A percentile compares a stretch with the other conserved stretches of the same genome.
Evolutionary conservation across 164 flowering plant genomes (phyloP).

Genomic region (Magnolia changhungtana): DNA sequence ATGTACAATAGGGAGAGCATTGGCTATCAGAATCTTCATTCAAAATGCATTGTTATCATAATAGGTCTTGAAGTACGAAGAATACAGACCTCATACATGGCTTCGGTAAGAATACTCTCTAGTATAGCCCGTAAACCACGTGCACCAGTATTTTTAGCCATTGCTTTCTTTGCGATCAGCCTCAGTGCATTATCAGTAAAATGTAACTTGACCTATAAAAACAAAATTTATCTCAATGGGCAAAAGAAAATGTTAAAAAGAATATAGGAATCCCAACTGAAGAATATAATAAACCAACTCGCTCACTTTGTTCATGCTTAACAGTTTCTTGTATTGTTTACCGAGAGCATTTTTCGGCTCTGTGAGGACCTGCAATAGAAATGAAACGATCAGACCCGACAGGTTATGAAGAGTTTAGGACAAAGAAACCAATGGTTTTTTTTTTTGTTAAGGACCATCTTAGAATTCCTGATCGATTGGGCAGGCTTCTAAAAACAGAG

Average conservation of each 20-base stretch:
- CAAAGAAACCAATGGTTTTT: too few relatives aligned
- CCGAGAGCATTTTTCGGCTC: constrained; percentile 98
- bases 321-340: constrained; percentile 92
- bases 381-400: neutral
- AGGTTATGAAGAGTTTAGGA: neutral
- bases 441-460: too few relatives aligned
- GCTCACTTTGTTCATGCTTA: constrained; percentile 91
- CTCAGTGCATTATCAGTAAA: constrained; percentile 74
- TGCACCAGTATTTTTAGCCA: constrained; percentile 96
- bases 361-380: constrained; percentile 59
- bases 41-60: neutral
- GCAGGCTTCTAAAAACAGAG: too few relatives aligned
- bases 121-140: constrained; percentile 85
- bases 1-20: neutral
- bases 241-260: neutral
- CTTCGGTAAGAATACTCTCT: constrained; percentile 84
- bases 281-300: neutral
- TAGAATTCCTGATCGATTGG: too few relatives aligned
- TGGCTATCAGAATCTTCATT: neutral
- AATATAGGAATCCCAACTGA: neutral
- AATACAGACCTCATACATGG: constrained; percentile 89
- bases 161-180: constrained; percentile 77
- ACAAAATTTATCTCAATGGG: neutral
- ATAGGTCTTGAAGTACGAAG: neutral
- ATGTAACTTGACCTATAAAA: constrained; percentile 81